Base-by-base conservation (phyloP, 169 alveolate genomes). In the Cyclospora cayetanensis region DNA sequence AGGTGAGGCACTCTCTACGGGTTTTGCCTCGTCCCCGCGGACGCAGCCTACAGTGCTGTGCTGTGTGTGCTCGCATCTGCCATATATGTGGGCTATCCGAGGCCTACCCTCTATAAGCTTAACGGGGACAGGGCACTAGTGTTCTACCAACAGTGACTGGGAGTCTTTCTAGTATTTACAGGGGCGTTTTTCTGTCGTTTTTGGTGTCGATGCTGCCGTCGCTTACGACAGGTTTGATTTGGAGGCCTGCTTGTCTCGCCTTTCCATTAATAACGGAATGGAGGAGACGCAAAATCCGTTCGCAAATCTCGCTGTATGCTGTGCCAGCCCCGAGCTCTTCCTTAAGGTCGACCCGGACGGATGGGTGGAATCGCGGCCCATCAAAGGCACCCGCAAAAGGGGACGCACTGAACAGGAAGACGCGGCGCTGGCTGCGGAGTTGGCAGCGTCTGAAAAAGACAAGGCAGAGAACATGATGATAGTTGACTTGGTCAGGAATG, bases 401-500 rank as follows among this genome's bases (percentile, higher is more conserved):
- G 96, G 96, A 60, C 53, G 42, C 35, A 83, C 94, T 18, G 18
- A 53, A 34, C 93, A 46, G 63, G 95, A 92, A 50, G 96, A 94
- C 80, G 37, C 25, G 29, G 86, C 55, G 70, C 60, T 93, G 29
- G 94, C 84, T 39, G 43, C 27, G 11, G 85, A 93, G 7, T 35
- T 94, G 46, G 74, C 85, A 9, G 79, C 90, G 63, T 79, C 80
- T 63, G 91, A 91, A 79, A 94, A 94, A 43, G 96, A 94, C 46
- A 70, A 46, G 55, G 93, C 94, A n/a, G 96, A 94, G 76, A 94
- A 94, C 66, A 63, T 92, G 11, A 94, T 93, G 96, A 90, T 94
- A n/a, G 94, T 93, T n/a, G 95, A 94, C 55, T 63, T 94, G 18
- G 94, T 93, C 27, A 91, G 94, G 1, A 94, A 91, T 50, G 96